These are phyloP conservation scores for Vitis hybrid DNA, from an alignment of 177 flowering plant species.

Conservation along the genomic window DNA sequence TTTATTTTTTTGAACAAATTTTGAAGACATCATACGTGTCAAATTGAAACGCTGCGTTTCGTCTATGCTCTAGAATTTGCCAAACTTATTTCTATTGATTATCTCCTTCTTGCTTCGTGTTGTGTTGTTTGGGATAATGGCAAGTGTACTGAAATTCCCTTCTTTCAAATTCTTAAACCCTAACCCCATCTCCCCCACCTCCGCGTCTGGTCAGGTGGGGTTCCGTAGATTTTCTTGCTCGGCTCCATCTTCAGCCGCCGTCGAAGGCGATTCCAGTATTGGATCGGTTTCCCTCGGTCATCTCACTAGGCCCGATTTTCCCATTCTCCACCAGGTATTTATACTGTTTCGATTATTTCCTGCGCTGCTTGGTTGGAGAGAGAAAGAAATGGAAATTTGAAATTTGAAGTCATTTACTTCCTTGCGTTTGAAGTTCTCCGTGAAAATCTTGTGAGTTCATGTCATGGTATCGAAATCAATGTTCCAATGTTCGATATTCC, in stretches of 20 bases:
- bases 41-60: no score
- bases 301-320: conserved; percentile 66
- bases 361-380: neutral
- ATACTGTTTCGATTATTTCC: neutral
- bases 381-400: neutral
- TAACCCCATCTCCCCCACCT: conserved; percentile 5
- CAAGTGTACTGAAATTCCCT: conserved; percentile 33
- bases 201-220: conserved; percentile 12
- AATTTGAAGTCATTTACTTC: no score
- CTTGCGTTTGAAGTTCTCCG: no score
- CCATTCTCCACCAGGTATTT: conserved; percentile 78
- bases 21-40: no score
- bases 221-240: conserved; percentile 22
- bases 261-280: conserved; percentile 15
- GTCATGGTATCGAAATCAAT: no score
- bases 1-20: no score
- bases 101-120: no score
- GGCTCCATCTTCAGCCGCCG: conserved; percentile 18
- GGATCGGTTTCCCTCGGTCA: conserved; percentile 63
- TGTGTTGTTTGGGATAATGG: conserved; percentile 19
- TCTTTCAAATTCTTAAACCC: conserved; percentile 31
- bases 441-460: no score
- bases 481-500: no score
- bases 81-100: no score
- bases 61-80: no score